Evolutionary conservation across 768 basidiomycete species (phyloP), one percentile per base, ranked within the genome.

Genomic region (Cubamyces sp.): DNA sequence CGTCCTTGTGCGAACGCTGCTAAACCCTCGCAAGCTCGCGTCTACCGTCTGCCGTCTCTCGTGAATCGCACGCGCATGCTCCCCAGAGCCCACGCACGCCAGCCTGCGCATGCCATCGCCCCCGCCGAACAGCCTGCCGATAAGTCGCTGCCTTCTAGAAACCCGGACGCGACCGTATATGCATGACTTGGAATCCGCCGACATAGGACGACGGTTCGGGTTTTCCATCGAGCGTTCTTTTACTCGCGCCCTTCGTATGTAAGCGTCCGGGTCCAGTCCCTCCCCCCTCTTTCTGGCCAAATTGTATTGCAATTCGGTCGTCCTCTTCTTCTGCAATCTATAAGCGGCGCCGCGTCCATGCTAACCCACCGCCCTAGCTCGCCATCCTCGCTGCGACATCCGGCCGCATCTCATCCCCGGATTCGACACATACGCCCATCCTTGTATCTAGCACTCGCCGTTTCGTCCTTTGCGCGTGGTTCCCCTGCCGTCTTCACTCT

Each of bases 201-300:
- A 47, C 61, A 46, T 43, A 62, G 54, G 18, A 45, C 49, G 40
- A 47, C 49, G 49, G 26, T 49, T 41, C 39, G 48, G 48, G 26
- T 51, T 5, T 62, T 57, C 61, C 61, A 56, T 55, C 54, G 61
- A 48, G 61, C 61, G 55, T 62, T 52, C 55, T 52, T 43, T 34
- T 28, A 42, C 34, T 51, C 43, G 48, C 61, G 54, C 60, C 49
- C 49, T 42, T 23, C 28, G 57, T 45, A 42, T 52, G 57, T 52
- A 59, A 61, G 52, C 52, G 60, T 23, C 49, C 61, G 61, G 54
- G 40, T 51, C 39, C 54, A 50, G 54, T 62, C 40, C 42, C 61
- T 40, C 61, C 51, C 34, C 34, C 34, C 34, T 34, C 34, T 34
- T 34, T 53, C 42, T 49, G 55, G 55, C 50, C 54, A 42, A 21